Evolutionary conservation across 1,284 basidiomycete genomes (phyloP).

Genomic region (Mrakiaceae sp.): DNA sequence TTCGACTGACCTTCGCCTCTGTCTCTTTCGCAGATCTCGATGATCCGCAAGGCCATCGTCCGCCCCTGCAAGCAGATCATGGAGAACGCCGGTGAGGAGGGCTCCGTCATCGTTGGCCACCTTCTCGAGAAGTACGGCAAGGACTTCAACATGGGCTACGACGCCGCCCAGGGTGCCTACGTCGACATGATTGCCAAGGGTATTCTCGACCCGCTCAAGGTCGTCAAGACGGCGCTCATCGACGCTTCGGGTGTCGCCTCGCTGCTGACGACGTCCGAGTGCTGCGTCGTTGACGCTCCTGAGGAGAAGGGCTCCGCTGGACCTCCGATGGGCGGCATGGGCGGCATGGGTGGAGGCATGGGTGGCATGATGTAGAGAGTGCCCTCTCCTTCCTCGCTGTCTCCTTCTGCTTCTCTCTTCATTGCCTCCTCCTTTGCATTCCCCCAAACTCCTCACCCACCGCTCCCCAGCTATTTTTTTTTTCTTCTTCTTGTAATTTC

Average conservation of each 20-base stretch:
- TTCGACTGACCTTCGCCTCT: background rate
- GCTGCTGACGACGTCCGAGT: conserved; percentile 86
- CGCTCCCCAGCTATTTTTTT: too few species aligned
- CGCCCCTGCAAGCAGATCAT: conserved; percentile 81
- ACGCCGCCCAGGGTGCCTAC: conserved; percentile 82
- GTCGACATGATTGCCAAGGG: conserved; percentile 89
- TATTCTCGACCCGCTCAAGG: conserved; percentile 90
- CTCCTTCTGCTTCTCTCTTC: background rate
- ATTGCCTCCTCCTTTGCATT: too few species aligned
- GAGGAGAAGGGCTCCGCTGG: conserved; percentile 61
- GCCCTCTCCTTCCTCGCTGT: background rate
- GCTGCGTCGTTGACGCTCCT: conserved; percentile 79
- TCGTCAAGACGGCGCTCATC: conserved; percentile 79
- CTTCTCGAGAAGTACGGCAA: conserved; percentile 59
- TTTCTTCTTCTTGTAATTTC: too few species aligned
- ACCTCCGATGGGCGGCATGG: conserved; percentile 33
- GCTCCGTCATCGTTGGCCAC: conserved; percentile 82
- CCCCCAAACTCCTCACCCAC: too few species aligned
- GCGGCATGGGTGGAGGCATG: conserved; percentile 38
- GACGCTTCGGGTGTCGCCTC: conserved; percentile 77
- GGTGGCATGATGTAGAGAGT: conserved; percentile 26
- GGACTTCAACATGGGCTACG: conserved; percentile 79
- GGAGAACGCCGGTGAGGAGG: conserved; percentile 90
- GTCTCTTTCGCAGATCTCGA: conserved; percentile 37
- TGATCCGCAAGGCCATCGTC: conserved; percentile 79